These are phyloP conservation scores for Nepenthes mirabilis DNA, from an alignment of 148 eudicot genomes.

Conservation along the genomic window DNA sequence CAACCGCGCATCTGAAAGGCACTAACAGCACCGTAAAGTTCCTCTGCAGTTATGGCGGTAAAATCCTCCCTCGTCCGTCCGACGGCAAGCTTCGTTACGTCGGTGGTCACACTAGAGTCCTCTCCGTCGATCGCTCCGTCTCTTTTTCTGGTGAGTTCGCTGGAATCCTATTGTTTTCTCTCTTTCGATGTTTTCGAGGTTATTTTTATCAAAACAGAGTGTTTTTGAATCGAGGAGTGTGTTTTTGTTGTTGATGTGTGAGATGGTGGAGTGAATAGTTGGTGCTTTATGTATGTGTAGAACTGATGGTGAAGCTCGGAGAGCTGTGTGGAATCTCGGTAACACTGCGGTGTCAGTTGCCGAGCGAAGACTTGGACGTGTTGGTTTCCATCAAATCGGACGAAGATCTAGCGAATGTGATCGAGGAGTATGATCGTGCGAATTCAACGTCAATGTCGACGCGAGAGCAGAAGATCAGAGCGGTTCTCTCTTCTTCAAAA, in stretches of 20 bases:
- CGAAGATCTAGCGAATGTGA: slow-evolving; percentile 45
- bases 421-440: slow-evolving; percentile 54
- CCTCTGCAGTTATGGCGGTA: slow-evolving; percentile 76
- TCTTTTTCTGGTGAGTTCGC: slow-evolving; percentile 32
- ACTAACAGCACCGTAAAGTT: slow-evolving; percentile 29
- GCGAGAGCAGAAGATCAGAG: slow-evolving; percentile 50
- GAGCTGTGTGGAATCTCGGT: slow-evolving; percentile 51
- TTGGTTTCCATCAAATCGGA: slow-evolving; percentile 52
- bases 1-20: slow-evolving; percentile 2
- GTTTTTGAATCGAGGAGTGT: neutral
- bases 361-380: slow-evolving; percentile 64
- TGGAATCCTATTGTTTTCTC: neutral
- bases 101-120: slow-evolving; percentile 70
- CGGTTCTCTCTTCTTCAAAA: slow-evolving; percentile 33
- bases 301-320: slow-evolving; percentile 43
- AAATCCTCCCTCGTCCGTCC: slow-evolving; percentile 58
- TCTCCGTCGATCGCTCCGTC: slow-evolving; percentile 48
- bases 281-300: slow-evolving; percentile 16
- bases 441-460: slow-evolving; percentile 12
- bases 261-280: neutral
- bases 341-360: slow-evolving; percentile 53
- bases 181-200: neutral
- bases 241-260: neutral
- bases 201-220: too few relatives aligned
- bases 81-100: slow-evolving; percentile 66